Conservation (phyloP, 495 filamentous ascomycete species). For the Schizothecium vesticola region DNA sequence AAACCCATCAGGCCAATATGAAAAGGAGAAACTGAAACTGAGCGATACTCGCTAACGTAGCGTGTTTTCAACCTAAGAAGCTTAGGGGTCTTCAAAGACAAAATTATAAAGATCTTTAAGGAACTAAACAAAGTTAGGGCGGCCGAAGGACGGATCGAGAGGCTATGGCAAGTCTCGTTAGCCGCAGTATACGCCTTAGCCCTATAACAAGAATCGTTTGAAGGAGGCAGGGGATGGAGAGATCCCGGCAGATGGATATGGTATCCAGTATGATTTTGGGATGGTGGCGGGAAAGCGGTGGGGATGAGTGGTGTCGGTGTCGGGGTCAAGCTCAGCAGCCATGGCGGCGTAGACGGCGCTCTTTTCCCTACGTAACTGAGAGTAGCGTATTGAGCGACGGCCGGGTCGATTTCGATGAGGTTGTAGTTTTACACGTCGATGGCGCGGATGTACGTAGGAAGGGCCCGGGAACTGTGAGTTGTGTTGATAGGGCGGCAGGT, state of each 20-base stretch:
- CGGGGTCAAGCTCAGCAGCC: neutral
- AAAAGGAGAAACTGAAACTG: too few relatives aligned
- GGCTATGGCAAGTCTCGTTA: too few relatives aligned
- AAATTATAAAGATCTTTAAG: too few relatives aligned
- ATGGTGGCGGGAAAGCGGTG: neutral
- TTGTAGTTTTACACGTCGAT: neutral
- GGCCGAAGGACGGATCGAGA: too few relatives aligned
- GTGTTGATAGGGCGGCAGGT: neutral
- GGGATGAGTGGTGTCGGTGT: too few relatives aligned
- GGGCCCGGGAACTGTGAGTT: neutral
- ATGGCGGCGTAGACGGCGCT: neutral
- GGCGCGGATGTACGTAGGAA: neutral
- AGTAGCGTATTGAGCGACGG: neutral
- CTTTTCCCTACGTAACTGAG: neutral
- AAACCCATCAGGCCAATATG: too few relatives aligned
- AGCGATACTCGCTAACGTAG: too few relatives aligned
- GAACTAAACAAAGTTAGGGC: too few relatives aligned
- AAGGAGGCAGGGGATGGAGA: neutral
- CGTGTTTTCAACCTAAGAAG: too few relatives aligned
- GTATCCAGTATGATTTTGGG: neutral
- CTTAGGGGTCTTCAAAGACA: too few relatives aligned
- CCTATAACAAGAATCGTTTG: too few relatives aligned
- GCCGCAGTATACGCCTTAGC: too few relatives aligned
- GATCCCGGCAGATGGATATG: neutral
- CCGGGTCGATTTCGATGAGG: neutral